These are phyloP conservation scores for Sugiyamaella americana DNA, from an alignment of 805 yeast genomes.

Conservation along the genomic window DNA sequence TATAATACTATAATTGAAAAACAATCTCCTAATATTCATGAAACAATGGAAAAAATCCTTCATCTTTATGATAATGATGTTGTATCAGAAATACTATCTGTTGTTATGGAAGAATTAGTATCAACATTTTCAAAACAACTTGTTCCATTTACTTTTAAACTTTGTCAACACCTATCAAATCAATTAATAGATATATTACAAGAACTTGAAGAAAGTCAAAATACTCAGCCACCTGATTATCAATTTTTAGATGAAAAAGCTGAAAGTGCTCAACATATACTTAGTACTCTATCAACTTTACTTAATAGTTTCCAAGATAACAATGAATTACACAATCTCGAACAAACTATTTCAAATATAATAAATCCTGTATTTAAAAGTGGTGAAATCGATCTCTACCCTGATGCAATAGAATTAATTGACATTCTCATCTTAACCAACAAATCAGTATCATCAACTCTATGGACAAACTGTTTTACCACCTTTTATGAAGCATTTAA, in stretches of 20 bases:
- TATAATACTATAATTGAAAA: slow-evolving; percentile 60
- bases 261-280: slow-evolving; percentile 70
- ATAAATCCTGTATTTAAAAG: slow-evolving; percentile 59
- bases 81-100: slow-evolving; percentile 78
- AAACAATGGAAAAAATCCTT: slow-evolving; percentile 72
- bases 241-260: slow-evolving; percentile 55
- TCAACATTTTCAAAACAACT: slow-evolving; percentile 79
- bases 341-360: slow-evolving; percentile 60
- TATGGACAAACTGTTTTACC: slow-evolving; percentile 64
- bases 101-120: slow-evolving; percentile 91
- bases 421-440: slow-evolving; percentile 57
- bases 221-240: slow-evolving; percentile 25
- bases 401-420: slow-evolving; percentile 71
- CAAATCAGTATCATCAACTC: slow-evolving; percentile 54
- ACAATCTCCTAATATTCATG: slow-evolving; percentile 59
- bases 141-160: slow-evolving; percentile 79
- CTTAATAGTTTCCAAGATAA: slow-evolving; percentile 69
- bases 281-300: slow-evolving; percentile 76
- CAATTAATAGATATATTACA: slow-evolving; percentile 55
- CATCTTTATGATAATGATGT: slow-evolving; percentile 61
- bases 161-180: slow-evolving; percentile 47
- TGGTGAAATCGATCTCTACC: slow-evolving; percentile 61
- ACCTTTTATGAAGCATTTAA: slow-evolving; percentile 36
- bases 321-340: slow-evolving; percentile 57
- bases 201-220: slow-evolving; percentile 29